A percentile compares a stretch with the other conserved stretches of the same genome.
Evolutionary conservation across 768 basidiomycete species (phyloP).

Genomic region (Boletus sensibilis): DNA sequence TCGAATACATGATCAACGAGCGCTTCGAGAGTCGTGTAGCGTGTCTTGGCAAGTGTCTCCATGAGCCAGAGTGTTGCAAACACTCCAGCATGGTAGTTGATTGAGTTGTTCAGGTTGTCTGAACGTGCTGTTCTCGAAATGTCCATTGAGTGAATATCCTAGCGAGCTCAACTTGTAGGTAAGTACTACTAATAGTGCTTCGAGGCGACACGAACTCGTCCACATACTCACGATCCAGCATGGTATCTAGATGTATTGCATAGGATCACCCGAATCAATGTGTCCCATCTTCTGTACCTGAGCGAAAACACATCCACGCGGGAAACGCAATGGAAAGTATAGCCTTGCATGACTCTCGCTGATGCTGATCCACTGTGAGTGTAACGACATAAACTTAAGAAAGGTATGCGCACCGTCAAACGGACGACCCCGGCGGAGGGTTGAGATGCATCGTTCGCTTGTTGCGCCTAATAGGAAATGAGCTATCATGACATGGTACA

Average conservation of each 20-base stretch:
- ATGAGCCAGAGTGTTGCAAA: slow-evolving; percentile 27
- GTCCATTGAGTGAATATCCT: background rate
- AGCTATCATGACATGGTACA: background rate
- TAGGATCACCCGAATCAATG: no score
- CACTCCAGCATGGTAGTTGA: slow-evolving; percentile 28
- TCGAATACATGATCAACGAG: slow-evolving; percentile 43
- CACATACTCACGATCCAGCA: background rate
- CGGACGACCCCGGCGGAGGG: background rate
- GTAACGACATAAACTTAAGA: accelerated
- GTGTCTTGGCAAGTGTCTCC: slow-evolving; percentile 19
- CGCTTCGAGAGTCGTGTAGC: slow-evolving; percentile 46
- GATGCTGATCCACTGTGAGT: background rate
- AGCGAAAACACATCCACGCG: background rate
- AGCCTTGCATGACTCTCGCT: background rate
- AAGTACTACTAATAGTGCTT: no score
- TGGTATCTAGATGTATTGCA: background rate
- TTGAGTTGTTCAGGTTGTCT: no score
- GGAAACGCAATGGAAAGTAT: background rate
- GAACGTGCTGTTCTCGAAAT: no score
- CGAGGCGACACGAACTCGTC: no score
- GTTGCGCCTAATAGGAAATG: background rate
- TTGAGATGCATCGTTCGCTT: background rate
- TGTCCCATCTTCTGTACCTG: background rate
- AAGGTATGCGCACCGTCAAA: background rate
- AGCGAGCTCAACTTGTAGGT: background rate